Conservation (phyloP, 2,329 filamentous ascomycete species). For the Curvularia hawaiiensis region DNA sequence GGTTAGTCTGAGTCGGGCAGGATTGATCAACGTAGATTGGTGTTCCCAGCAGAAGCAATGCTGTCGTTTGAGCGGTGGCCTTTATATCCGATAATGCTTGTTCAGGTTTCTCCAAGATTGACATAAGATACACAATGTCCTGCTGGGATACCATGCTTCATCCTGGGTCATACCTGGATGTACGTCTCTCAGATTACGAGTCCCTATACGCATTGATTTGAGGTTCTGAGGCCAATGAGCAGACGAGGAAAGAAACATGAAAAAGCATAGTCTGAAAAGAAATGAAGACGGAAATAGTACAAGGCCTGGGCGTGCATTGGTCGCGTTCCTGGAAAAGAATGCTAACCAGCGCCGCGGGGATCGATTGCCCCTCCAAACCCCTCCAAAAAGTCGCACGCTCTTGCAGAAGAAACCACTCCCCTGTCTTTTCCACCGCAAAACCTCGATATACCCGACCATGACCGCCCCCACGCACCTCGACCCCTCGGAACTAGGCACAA, state of each 20-base stretch:
- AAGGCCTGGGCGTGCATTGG: not conserved
- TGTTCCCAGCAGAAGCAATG: not conserved
- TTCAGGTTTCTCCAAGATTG: not conserved
- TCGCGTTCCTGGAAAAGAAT: not conserved
- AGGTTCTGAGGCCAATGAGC: not conserved
- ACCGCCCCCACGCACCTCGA: conserved; percentile 58
- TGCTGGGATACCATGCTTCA: not conserved
- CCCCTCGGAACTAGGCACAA: conserved; percentile 83
- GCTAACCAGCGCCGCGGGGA: not conserved
- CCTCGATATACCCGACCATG: conserved; percentile 14
- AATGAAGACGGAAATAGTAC: not conserved
- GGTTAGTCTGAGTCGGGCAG: not conserved
- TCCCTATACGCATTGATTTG: not conserved
- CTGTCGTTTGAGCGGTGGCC: not conserved
- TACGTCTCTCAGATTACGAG: not conserved
- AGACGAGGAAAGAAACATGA: not conserved
- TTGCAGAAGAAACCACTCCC: not conserved
- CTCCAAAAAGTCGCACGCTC: not conserved
- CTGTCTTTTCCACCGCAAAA: not conserved
- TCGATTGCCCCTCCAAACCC: conserved; percentile 2
- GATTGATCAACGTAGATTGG: not conserved
- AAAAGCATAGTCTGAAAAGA: not conserved
- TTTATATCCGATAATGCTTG: not conserved
- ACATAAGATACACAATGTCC: not conserved
- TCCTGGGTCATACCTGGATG: not conserved